A percentile compares a stretch with the other conserved stretches of the same genome.
These are phyloP conservation scores for Hypoxylon sp. DNA, from an alignment of 2,329 filamentous ascomycete species.

Conservation along the genomic window DNA sequence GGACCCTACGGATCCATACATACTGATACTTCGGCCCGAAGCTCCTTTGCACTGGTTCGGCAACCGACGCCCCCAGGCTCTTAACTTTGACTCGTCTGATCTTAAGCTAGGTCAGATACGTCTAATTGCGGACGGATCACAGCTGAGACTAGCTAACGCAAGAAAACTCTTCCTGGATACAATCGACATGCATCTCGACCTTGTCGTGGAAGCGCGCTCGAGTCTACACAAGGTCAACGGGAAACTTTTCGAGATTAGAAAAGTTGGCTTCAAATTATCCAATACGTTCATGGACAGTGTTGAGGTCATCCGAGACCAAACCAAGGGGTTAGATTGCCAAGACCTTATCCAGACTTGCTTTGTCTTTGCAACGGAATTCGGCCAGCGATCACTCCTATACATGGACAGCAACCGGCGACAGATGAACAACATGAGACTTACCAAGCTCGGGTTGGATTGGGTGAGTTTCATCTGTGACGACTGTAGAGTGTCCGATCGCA, in stretches of 20 bases:
- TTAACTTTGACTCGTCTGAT: constrained; percentile 84
- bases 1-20: constrained; percentile 83
- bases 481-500: constrained; percentile 91
- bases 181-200: constrained; percentile 86
- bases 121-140: constrained; percentile 88
- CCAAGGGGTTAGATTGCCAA: constrained; percentile 85
- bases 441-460: constrained; percentile 94
- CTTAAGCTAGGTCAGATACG: constrained; percentile 88
- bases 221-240: constrained; percentile 93
- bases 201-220: constrained; percentile 90
- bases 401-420: constrained; percentile 95
- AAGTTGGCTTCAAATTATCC: constrained; percentile 94
- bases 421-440: constrained; percentile 97
- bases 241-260: constrained; percentile 92
- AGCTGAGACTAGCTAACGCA: constrained; percentile 81
- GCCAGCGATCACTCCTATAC: constrained; percentile 91
- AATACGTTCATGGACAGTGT: constrained; percentile 99
- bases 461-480: constrained; percentile 98
- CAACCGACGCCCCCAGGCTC: constrained; percentile 74
- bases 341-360: constrained; percentile 98
- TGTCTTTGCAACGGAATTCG: constrained; percentile 98
- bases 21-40: constrained; percentile 87
- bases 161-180: constrained; percentile 79
- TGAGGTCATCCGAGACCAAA: constrained; percentile 89
- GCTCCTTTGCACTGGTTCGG: constrained; percentile 84